Evolutionary conservation across 2,329 filamentous ascomycete species (phyloP), one percentile per base, ranked within the genome.

Genomic region (Parasarocladium wereldwijsianum): DNA sequence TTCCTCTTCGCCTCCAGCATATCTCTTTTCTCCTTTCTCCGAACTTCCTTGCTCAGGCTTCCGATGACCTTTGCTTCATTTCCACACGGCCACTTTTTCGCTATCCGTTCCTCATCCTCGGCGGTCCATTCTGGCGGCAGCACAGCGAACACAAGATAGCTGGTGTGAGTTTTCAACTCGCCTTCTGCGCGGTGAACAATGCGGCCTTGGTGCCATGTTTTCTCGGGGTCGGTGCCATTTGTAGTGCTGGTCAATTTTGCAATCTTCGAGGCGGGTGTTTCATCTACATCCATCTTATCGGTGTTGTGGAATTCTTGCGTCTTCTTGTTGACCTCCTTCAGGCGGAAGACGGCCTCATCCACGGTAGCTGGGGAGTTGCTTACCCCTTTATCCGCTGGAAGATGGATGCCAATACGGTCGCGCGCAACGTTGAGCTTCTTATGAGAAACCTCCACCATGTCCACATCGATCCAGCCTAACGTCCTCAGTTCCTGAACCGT

Each of bases 91-190:
- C 75, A 84, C 38, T 65, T 70, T 31, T 66, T 60, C 39, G 66
- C 56, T 29, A 76, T 74, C 17, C 65, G 64, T 18, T 66, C 66
- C 54, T 98, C 90, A 40, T 93, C 83, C 36, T 79, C 80, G 20
- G 72, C 76, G 1, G 63, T 76, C 90, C 90, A 98, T 37, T 81
- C 76, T 24, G 74, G 66, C n/a, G 90, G 87, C 36, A 98, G 55
- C 3, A 90, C 61, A 0, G 90, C 90, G 57, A 98, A 98, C 4
- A 92, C 80, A 4, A 98, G 66, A 50, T 98, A 98, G n/a, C 81
- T 90, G 0, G 90, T 98, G 54, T 98, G 90, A 6, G 82, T 90
- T 64, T 93, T 94, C 36, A 96, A 59, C 45, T 98, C 90, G 1
- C 75, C 60, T 56, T 98, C 90, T 0, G 81, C 75, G 15, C 84